Evolutionary conservation across 768 basidiomycete genomes (phyloP), one percentile per base, ranked within the genome.

Genomic region (Leccinum variicolor): DNA sequence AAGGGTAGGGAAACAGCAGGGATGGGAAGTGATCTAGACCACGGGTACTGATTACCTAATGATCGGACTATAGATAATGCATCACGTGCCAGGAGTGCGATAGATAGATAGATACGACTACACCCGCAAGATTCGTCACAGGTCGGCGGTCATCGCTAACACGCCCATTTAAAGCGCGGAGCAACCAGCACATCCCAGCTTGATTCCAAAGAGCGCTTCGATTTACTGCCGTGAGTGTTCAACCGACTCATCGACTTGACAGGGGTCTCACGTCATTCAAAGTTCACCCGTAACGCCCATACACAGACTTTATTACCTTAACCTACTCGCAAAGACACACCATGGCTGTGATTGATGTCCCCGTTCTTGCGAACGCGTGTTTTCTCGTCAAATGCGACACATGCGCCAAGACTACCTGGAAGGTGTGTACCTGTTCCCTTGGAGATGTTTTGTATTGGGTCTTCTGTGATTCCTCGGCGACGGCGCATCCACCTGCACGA

Each of bases 341-440:
- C 47, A 74, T 74, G 72, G 61, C 62, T 51, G 50, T 52, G 29
- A 52, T 56, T 50, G 57, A 66, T 51, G 34, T 36, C 51, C 50
- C 67, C 63, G 62, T 71, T 62, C 83, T 79, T 55, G 78, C 77
- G 60, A 75, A 87, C 66, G 64, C 71, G 57, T 90, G 89, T 75
- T 80, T 71, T 68, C 62, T 71, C 59, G 84, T 85, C 57, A 77
- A 77, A 57, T 90, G 89, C 73, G 72, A 70, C 52, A 75, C 71
- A 57, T 90, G 89, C 70, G 79, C 79, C 51, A 90, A 89, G 78
- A 83, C 74, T 25, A 89, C 85, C 19, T 90, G 89, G 89, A 76
- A 68, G 76, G 89, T 89, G 68, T 66, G 80, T 72, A 54, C 59
- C 49, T 66, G 62, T 65, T 65, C 50, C 62, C 63, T 67, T 74